Base-by-base conservation (phyloP, 495 filamentous ascomycete genomes). In the Cetradonia linearis region DNA sequence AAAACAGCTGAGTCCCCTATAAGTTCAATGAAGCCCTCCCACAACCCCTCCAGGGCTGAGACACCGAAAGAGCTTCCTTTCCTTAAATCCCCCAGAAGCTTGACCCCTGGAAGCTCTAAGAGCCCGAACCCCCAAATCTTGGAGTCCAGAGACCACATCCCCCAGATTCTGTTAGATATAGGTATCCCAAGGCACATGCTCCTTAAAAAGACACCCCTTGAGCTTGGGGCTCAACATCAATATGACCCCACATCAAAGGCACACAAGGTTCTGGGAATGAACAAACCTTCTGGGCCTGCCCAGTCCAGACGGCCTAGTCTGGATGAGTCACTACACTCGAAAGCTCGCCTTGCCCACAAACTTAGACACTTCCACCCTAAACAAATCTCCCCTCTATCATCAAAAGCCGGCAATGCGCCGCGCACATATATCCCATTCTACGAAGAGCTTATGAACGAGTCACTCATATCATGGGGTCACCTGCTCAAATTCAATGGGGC, bases 401-500 rank as follows among this genome's bases (percentile, higher is more conserved):
- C 31, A 5, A 36, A 54, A 28, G 48, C 28, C 8, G 1, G 16
- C 13, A 50, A 31, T 18, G 8, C 1, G 9, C 14, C 25, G 8
- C 27, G 7, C 28, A 31, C 9, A 14, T 50, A 49, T 3, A 49
- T 23, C 16, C 47, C 47, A 25, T 25, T 27, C 25, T 49, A 28
- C 27, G 47, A 49, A 16, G 47, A 49, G 47, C 6, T 50, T 2
- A 28, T 59, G 44, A 42, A n/a, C 3, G 25, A 37, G n/a, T 31
- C 56, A 13, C 46, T 59, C 2, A 2, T 1, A 49, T 9, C 23
- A 50, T 18, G 44, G 14, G 11, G 25, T 8, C 57, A 59, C 27
- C 30, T 38, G 46, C 34, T 56, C 7, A 50, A 50, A 36, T 47
- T 49, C 30, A 50, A 63, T 44, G 55, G 61, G 7, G 27, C 25